phyloP scores from a whole-genome alignment of 2,329 filamentous ascomycete genomes.

The Diaporthe vexans region DNA sequence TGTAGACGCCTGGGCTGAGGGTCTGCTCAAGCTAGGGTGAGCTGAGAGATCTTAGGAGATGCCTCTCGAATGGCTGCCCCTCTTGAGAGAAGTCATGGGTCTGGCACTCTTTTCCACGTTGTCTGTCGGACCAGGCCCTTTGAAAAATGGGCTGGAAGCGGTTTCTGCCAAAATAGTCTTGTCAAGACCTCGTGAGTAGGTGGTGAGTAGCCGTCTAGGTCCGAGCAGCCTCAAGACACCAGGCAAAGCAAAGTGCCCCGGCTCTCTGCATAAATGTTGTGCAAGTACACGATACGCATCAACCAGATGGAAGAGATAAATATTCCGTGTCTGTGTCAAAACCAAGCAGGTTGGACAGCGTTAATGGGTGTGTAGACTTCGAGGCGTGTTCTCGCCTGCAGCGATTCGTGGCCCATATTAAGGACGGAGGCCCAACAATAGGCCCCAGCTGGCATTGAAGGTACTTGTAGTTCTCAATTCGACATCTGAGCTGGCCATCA shows the following conservation, averaged over 20 bases:
- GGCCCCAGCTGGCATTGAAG: slow-evolving; percentile 13
- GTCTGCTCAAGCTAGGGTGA: background rate
- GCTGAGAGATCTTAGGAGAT: background rate
- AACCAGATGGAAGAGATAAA: slow-evolving; percentile 10
- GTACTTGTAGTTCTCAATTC: slow-evolving; percentile 10
- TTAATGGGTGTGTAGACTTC: slow-evolving; percentile 19
- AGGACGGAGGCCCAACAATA: background rate
- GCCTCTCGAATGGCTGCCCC: background rate
- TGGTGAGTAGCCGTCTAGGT: background rate
- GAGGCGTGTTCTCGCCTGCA: slow-evolving; percentile 25
- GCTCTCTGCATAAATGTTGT: slow-evolving; percentile 3
- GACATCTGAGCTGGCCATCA: slow-evolving; percentile 13
- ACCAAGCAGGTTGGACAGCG: slow-evolving; percentile 21
- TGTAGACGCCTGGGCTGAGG: background rate
- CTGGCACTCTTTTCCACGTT: slow-evolving; percentile 29
- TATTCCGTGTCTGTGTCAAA: slow-evolving; percentile 18
- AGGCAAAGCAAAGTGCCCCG: slow-evolving; percentile 20
- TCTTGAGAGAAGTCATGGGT: slow-evolving; percentile 21
- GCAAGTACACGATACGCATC: slow-evolving; percentile 19
- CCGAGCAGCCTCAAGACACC: slow-evolving; percentile 8
- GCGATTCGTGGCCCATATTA: background rate
- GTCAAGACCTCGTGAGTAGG: background rate
- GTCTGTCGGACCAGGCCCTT: background rate
- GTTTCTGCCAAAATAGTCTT: background rate
- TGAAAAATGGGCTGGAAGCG: slow-evolving; percentile 1